Evolutionary conservation across 2,329 filamentous ascomycete species (phyloP), one percentile per base, ranked within the genome.

Genomic region (Pseudohalonectria lignicola): DNA sequence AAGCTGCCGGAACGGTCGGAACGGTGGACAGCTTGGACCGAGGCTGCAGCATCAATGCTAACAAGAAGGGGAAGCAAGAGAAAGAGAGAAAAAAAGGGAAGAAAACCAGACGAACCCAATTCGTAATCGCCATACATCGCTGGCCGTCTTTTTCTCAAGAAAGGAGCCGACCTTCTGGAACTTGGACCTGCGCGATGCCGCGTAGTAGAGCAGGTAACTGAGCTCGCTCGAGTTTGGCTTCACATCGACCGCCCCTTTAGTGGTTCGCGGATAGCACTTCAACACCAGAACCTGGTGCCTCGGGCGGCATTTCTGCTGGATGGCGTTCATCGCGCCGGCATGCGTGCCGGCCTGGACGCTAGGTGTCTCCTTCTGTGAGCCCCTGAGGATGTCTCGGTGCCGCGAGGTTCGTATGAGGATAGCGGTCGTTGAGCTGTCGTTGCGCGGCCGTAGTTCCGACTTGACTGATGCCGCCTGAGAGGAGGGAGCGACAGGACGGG

Each of bases 191-290:
- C 90, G 85, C 50, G 88, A 94, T 55, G 85, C 93, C 44, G 86
- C 87, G 67, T 98, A 96, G 71, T 94, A 96, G 39, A 96, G 77
- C 47, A 98, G 76, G 58, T 96, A 96, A 62, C 86, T 94, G 45
- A 98, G 76, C 68, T 98, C 92, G 63, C 86, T 94, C 48, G 86
- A 86, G 62, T 96, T 96, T 32, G 92, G 88, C 63, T 90, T 93
- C 54, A 94, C 86, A 53, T 94, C 86, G 56, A 88, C 82, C 45
- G 85, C 81, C 37, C 86, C 86, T 64, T 95, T 96, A 47, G 85
- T 85, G 46, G 85, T 88, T 49, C 83, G 82, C 30, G 92, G 92
- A 60, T 95, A 98, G 69, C 90, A 96, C 66, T 94, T 95, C 47
- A 95, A 75, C 48, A 95, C 82, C 44, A 96, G 70, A 50, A 95